Evolutionary conservation across 192 early-diverging fungal genomes (phyloP).

Genomic region (Paraglomus brasilianum): DNA sequence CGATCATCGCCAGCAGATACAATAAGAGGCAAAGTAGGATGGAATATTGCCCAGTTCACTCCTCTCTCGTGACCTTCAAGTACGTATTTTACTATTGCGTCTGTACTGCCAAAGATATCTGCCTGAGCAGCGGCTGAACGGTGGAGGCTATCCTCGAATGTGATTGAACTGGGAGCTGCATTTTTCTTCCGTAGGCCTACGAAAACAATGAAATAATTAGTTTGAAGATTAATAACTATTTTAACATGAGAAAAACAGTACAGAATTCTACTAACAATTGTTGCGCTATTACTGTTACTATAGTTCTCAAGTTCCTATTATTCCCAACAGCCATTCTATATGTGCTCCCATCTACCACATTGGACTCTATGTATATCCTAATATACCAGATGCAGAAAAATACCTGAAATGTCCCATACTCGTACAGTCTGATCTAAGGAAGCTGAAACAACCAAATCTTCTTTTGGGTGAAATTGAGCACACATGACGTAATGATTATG

Average conservation of each 20-base stretch:
- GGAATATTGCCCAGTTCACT: conserved; percentile 98
- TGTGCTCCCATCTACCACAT: not conserved
- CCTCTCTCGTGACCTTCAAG: conserved; percentile 97
- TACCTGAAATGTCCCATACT: conserved; percentile 98
- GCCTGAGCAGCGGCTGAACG: conserved; percentile 64
- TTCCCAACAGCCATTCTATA: conserved; percentile 15
- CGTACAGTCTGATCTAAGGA: conserved; percentile 96
- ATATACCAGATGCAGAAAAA: conserved; percentile 14
- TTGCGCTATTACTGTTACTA: not conserved
- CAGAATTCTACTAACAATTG: no score
- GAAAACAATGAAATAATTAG: not conserved
- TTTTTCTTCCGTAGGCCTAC: conserved; percentile 82
- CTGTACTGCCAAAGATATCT: conserved; percentile 95
- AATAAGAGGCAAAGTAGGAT: conserved; percentile 94
- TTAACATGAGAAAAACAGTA: not conserved
- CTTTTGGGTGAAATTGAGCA: conserved; percentile 97
- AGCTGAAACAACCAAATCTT: conserved; percentile 94
- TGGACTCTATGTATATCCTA: not conserved
- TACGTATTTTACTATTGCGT: conserved; percentile 97
- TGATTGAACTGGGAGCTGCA: conserved; percentile 58
- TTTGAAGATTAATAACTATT: not conserved
- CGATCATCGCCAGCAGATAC: conserved; percentile 97
- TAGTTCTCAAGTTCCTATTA: not conserved
- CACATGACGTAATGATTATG: conserved; percentile 99
- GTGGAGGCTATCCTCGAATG: conserved; percentile 52